phyloP scores from a whole-genome alignment of 495 filamentous ascomycete species.

The Penicillium lagena region DNA sequence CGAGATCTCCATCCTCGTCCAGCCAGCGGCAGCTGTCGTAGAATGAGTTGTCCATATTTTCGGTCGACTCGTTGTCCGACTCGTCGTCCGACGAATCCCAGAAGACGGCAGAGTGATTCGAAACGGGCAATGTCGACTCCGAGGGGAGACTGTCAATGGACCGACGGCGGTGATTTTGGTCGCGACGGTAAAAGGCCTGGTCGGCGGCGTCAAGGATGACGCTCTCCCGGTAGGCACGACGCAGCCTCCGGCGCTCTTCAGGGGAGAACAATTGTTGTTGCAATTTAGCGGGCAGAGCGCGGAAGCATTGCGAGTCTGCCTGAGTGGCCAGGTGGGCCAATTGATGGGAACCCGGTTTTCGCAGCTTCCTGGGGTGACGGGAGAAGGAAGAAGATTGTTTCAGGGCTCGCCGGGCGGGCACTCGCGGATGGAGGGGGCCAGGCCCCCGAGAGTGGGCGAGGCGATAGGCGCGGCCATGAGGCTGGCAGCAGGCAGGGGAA shows the following conservation, averaged over 20 bases:
- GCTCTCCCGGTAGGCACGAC: slow-evolving; percentile 46
- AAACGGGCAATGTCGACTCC: slow-evolving; percentile 11
- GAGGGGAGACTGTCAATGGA: slow-evolving; percentile 19
- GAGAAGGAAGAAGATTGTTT: slow-evolving; percentile 6
- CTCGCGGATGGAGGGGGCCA: slow-evolving; percentile 5
- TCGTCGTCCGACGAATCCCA: slow-evolving; percentile 25
- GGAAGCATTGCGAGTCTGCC: slow-evolving; percentile 65
- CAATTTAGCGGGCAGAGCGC: slow-evolving; percentile 64
- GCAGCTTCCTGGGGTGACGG: slow-evolving; percentile 19
- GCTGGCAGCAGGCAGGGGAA: slow-evolving; percentile 10
- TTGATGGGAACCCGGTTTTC: slow-evolving; percentile 32
- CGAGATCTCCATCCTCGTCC: slow-evolving; percentile 70
- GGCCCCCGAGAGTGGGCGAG: slow-evolving; percentile 5
- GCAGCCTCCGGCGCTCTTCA: slow-evolving; percentile 63
- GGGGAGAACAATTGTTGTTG: slow-evolving; percentile 62
- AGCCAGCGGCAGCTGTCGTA: slow-evolving; percentile 73
- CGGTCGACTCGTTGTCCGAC: slow-evolving; percentile 22
- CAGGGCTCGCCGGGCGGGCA: slow-evolving; percentile 2
- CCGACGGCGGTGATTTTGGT: slow-evolving; percentile 5
- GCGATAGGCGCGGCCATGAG: slow-evolving; percentile 13
- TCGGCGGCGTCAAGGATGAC: slow-evolving; percentile 66
- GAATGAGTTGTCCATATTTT: slow-evolving; percentile 47
- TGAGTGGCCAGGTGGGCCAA: slow-evolving; percentile 34
- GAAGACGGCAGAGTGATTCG: slow-evolving; percentile 19
- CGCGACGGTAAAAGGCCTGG: slow-evolving; percentile 48